Percentiles rank a stretch among this genome's conserved stretches.
Conservation (phyloP, 1,284 basidiomycete genomes). For the Ustilago bromivora region DNA sequence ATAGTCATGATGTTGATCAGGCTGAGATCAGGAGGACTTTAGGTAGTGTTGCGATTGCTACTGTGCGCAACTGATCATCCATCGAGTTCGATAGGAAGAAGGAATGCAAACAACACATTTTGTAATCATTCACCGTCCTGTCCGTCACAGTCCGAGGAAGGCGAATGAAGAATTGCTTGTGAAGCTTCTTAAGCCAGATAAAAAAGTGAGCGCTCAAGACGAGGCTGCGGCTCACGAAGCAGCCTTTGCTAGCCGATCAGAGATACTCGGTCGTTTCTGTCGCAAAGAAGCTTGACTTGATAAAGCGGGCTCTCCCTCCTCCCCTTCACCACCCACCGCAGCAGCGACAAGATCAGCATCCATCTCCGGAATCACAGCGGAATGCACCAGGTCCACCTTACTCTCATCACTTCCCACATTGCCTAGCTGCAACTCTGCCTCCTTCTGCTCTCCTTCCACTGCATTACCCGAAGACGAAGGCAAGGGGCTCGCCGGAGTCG, state of each 20-base stretch:
- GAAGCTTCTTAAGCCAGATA: neutral
- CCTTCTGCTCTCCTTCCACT: constrained; percentile 7
- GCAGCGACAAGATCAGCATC: constrained; percentile 25
- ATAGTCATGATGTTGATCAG: constrained; percentile 83
- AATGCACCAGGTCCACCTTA: constrained; percentile 22
- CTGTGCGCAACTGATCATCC: constrained; percentile 19
- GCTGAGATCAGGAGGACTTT: constrained; percentile 90
- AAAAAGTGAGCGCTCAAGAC: neutral
- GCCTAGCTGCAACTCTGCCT: neutral
- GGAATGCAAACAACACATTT: neutral
- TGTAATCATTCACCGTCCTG: too few relatives aligned
- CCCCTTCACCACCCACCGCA: neutral
- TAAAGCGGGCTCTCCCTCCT: neutral
- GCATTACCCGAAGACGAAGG: neutral
- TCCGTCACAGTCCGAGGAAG: too few relatives aligned
- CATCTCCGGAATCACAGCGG: neutral
- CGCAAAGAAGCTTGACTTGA: constrained; percentile 1
- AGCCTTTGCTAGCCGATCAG: constrained; percentile 36
- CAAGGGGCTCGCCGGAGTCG: constrained; percentile 15
- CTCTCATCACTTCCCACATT: constrained; percentile 1
- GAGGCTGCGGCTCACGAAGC: constrained; percentile 8
- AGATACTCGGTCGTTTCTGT: constrained; percentile 21
- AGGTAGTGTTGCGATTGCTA: constrained; percentile 69
- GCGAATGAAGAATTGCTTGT: neutral
- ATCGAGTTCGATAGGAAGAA: neutral